phyloP scores from a whole-genome alignment of 139 green algal genomes.

The Coelastrella sp. region DNA sequence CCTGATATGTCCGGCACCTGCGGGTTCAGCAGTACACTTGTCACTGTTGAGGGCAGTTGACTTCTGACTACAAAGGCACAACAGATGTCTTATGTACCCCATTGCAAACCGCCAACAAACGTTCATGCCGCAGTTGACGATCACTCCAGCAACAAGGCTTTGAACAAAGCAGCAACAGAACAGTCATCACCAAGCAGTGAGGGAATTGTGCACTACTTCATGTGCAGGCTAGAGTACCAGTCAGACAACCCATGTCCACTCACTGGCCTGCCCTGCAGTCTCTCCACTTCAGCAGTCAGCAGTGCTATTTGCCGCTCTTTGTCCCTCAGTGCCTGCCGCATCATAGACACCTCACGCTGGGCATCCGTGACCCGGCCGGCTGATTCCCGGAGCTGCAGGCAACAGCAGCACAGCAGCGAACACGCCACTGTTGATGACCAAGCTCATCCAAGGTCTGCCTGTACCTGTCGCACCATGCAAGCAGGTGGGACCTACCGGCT shows the following conservation, averaged over 20 bases:
- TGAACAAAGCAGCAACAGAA: no score
- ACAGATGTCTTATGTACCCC: no score
- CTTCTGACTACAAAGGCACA: no score
- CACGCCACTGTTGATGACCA: neutral
- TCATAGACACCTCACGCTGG: neutral
- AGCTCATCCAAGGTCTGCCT: neutral
- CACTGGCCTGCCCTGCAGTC: slow-evolving; percentile 47
- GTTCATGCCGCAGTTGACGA: no score
- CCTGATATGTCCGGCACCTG: neutral
- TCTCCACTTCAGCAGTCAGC: slow-evolving; percentile 49
- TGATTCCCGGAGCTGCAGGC: slow-evolving; percentile 27
- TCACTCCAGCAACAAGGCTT: no score
- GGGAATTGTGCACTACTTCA: no score
- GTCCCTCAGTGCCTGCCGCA: slow-evolving; percentile 19
- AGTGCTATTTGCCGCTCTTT: slow-evolving; percentile 43
- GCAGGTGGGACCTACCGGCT: neutral
- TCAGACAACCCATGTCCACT: neutral
- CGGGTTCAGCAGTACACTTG: neutral
- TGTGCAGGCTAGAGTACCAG: no score
- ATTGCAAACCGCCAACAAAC: no score
- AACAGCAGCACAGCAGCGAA: neutral
- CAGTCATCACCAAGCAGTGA: no score
- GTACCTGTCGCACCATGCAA: no score
- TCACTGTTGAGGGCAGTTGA: no score
- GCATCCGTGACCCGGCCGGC: neutral